Conservation (phyloP, 2,329 filamentous ascomycete species). For the Fusarium sp. region DNA sequence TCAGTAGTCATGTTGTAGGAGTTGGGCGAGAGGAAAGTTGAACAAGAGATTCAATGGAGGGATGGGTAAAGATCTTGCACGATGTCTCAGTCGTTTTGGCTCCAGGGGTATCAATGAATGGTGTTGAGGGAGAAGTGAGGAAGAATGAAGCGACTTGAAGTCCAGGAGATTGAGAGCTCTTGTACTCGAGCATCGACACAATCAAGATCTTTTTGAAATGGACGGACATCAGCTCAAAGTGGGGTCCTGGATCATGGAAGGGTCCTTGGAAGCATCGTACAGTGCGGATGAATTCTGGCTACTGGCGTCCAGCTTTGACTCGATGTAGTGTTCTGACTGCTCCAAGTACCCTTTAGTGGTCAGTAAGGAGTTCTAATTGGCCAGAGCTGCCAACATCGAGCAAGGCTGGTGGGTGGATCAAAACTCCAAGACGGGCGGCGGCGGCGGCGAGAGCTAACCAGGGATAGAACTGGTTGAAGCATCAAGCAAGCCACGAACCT, state of each 20-base stretch:
- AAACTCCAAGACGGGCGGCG: constrained; percentile 23
- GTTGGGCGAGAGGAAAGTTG: neutral
- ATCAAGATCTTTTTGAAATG: constrained; percentile 32
- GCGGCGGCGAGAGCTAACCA: constrained; percentile 11
- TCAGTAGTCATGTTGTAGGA: constrained; percentile 71
- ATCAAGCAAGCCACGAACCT: constrained; percentile 10
- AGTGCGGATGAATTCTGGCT: constrained; percentile 6
- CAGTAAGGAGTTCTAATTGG: constrained; percentile 9
- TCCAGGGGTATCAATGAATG: neutral
- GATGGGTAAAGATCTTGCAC: neutral
- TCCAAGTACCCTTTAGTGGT: constrained; percentile 7
- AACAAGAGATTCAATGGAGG: neutral
- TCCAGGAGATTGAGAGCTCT: constrained; percentile 11
- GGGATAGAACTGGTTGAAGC: constrained; percentile 9
- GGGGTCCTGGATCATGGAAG: constrained; percentile 18
- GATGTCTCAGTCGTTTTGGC: neutral
- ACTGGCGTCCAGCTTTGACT: constrained; percentile 9
- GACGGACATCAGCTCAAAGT: constrained; percentile 9
- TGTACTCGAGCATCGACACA: constrained; percentile 20
- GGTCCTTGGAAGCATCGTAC: constrained; percentile 1
- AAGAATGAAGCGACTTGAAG: constrained; percentile 1
- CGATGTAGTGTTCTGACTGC: constrained; percentile 13
- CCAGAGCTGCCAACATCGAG: neutral
- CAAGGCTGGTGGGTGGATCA: constrained; percentile 37
- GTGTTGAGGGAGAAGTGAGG: neutral